phyloP scores from a whole-genome alignment of 2,329 filamentous ascomycete genomes.

The Sphaerulina vaccinii region DNA sequence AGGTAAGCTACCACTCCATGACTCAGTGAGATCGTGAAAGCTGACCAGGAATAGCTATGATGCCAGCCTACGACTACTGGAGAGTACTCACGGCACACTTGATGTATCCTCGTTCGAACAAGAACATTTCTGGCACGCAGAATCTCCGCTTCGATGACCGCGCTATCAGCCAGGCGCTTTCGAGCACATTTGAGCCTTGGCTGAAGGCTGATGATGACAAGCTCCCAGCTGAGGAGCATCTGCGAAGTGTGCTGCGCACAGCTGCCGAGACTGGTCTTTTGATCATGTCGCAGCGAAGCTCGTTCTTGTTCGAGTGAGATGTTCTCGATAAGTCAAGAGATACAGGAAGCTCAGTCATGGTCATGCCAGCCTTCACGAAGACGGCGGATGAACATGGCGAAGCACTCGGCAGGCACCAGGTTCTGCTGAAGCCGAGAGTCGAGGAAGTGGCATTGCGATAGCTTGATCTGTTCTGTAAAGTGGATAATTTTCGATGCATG shows the following conservation, averaged over 20 bases:
- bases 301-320: not conserved
- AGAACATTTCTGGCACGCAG: not conserved
- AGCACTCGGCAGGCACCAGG: not conserved
- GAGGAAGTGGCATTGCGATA: not conserved
- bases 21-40: too few relatives aligned
- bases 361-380: not conserved
- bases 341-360: not conserved
- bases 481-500: not conserved
- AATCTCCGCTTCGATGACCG: not conserved
- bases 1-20: too few relatives aligned
- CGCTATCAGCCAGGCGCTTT: not conserved
- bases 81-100: not conserved
- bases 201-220: not conserved
- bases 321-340: not conserved
- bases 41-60: too few relatives aligned
- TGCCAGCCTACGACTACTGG: not conserved
- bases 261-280: conserved; percentile 1
- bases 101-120: not conserved
- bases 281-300: conserved; percentile 1
- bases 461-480: not conserved
- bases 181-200: not conserved
- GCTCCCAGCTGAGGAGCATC: not conserved
- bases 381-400: not conserved
- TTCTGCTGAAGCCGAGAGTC: not conserved
- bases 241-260: not conserved